Evolutionary conservation across 1,139 yeast species (phyloP).

Genomic region (Candida tropicalis): DNA sequence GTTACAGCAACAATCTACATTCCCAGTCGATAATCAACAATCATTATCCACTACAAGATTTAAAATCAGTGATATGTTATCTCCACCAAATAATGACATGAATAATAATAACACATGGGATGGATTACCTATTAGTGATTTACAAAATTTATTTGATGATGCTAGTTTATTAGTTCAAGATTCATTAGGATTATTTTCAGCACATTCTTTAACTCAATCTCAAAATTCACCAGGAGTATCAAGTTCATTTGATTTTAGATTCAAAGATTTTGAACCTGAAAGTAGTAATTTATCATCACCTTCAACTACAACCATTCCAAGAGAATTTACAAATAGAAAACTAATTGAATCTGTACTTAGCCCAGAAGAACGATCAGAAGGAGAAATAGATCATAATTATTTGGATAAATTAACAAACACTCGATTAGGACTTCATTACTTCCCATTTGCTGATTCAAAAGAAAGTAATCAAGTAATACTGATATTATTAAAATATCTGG

Average conservation of each 20-base stretch:
- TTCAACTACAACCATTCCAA: background rate
- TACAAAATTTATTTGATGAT: slow-evolving; percentile 44
- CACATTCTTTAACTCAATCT: no score
- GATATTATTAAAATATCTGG: slow-evolving; percentile 36
- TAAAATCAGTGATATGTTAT: slow-evolving; percentile 26
- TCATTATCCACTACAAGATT: slow-evolving; percentile 5
- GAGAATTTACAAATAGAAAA: background rate
- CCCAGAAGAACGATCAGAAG: slow-evolving; percentile 27
- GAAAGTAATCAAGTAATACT: slow-evolving; percentile 39
- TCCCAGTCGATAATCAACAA: background rate
- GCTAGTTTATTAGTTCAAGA: slow-evolving; percentile 55
- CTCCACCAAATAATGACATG: slow-evolving; percentile 18
- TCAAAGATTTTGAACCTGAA: background rate
- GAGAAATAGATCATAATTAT: slow-evolving; percentile 37
- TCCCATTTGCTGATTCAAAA: slow-evolving; percentile 42
- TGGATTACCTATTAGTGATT: slow-evolving; percentile 18
- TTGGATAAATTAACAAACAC: slow-evolving; percentile 32
- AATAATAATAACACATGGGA: slow-evolving; percentile 14
- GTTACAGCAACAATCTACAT: background rate
- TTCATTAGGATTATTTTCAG: slow-evolving; percentile 19
- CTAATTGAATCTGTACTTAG: slow-evolving; percentile 28
- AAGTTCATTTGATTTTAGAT: background rate
- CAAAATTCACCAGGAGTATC: background rate
- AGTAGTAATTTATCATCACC: background rate
- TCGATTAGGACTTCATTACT: slow-evolving; percentile 32